Percentiles rank a stretch among this genome's conserved stretches.
phyloP scores from a whole-genome alignment of 2,329 filamentous ascomycete genomes.

The Fusarium cyanostomum region DNA sequence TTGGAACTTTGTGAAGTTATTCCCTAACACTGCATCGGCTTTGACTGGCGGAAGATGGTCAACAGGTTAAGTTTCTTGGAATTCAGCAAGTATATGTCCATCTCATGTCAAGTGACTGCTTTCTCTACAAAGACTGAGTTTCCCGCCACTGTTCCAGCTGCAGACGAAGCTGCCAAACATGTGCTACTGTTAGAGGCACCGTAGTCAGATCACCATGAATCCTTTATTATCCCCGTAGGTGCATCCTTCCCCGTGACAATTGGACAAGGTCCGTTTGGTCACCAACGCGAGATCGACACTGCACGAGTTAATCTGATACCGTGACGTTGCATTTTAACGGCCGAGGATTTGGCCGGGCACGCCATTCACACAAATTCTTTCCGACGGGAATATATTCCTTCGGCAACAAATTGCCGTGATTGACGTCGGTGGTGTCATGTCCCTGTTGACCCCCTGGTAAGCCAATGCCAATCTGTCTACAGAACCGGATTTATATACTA shows the following conservation, averaged over 20 bases:
- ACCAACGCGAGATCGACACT: constrained; percentile 5
- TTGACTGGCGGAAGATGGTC: not conserved
- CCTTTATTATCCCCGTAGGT: constrained; percentile 6
- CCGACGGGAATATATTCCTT: constrained; percentile 1
- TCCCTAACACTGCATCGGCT: too few species aligned
- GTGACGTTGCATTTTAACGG: constrained; percentile 24
- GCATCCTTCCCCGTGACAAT: not conserved
- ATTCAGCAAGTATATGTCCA: not conserved
- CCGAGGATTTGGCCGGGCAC: constrained; percentile 20
- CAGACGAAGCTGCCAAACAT: not conserved
- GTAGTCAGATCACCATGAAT: not conserved
- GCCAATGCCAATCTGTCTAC: constrained; percentile 9
- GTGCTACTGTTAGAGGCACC: not conserved
- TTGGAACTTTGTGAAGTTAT: constrained; percentile 10
- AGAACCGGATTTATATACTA: too few species aligned
- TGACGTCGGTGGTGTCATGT: constrained; percentile 22
- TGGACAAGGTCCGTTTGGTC: not conserved
- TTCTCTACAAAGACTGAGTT: not conserved
- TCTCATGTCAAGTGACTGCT: not conserved
- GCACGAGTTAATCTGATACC: not conserved
- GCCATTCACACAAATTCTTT: not conserved
- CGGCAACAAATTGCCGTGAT: constrained; percentile 1
- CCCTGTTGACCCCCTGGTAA: not conserved
- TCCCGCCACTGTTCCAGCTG: not conserved
- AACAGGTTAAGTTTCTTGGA: not conserved